These are phyloP conservation scores for Nicotiana tomentosiformis DNA, from an alignment of 257 asterid species.

Conservation along the genomic window DNA sequence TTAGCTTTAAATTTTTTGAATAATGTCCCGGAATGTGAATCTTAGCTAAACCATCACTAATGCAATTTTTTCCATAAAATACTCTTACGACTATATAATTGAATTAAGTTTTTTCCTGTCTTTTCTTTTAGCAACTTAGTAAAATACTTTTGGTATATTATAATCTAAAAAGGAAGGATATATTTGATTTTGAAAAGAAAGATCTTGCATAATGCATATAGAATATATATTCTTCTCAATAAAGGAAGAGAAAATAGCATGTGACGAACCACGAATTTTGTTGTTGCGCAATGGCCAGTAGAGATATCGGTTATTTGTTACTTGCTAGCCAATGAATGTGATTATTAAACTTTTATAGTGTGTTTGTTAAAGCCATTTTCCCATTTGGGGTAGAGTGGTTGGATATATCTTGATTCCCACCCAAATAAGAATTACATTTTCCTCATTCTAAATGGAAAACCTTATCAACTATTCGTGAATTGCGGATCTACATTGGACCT, in stretches of 20 bases:
- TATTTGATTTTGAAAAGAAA: not conserved
- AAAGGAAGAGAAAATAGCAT: not conserved
- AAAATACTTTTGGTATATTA: too few species aligned
- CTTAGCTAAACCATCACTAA: too few species aligned
- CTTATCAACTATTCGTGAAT: too few species aligned
- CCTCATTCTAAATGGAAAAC: not conserved
- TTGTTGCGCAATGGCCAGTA: too few species aligned
- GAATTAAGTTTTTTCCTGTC: too few species aligned
- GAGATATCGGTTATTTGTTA: not conserved
- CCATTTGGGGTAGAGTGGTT: not conserved
- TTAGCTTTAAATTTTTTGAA: too few species aligned
- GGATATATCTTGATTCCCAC: not conserved
- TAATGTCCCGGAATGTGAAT: too few species aligned
- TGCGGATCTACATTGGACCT: too few species aligned
- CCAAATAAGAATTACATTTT: too few species aligned
- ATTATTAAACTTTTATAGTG: not conserved
- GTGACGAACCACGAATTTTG: not conserved
- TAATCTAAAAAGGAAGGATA: not conserved
- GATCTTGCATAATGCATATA: not conserved
- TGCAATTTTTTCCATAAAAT: too few species aligned
- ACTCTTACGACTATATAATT: too few species aligned
- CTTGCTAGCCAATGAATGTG: not conserved
- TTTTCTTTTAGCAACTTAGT: too few species aligned
- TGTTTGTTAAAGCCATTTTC: not conserved
- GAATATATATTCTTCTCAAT: not conserved